Base-by-base conservation (phyloP, 306 rosid genomes). In the Benincasa hispida region DNA sequence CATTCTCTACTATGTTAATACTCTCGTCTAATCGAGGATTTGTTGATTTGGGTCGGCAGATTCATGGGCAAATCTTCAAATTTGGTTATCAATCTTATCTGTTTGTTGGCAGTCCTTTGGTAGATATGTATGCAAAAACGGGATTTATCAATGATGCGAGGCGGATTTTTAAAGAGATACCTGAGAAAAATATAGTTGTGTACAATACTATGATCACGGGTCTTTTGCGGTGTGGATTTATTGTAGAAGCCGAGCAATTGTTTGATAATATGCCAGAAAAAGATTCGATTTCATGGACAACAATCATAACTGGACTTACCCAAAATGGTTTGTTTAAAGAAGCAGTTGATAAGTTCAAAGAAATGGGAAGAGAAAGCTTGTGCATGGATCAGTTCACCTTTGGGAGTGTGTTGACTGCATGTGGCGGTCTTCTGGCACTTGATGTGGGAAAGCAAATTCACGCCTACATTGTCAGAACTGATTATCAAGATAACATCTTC, bases 401-500 rank as follows among this genome's bases (percentile, higher is more conserved):
- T 86, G 98, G 98, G 35, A 93, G 96, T 10, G 87, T 82, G 21
- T 83, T 91, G 86, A 90, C 97, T 2, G 94, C 97, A n/a, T 91
- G 96, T 85, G 98, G 97, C 4, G 88, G 91, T 65, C 68, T 86
- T 22, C 42, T 58, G 79, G 96, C 92, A 58, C 81, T 86, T 77
- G 84, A 74, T 76, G 92, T 86, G 84, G 97, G 96, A 39, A 91
- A 88, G 86, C 91, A 93, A 81, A 84, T 90, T 81, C 96, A 93
- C 83, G 93, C 92, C 72, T 91, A 82, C 78, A 84, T 90, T 69
- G 76, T 86, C 76, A 82, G 90, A 84, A 91, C 97, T 0, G 83
- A 83, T 87, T 86, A 83, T 83, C 78, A 78, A 69, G 89, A 90
- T 82, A 93, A 90, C 59, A 81, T 93, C 56, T 91, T 80, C 72